Evolutionary conservation across 257 asterid genomes (phyloP).

Genomic region (Nicotiana sylvestris): DNA sequence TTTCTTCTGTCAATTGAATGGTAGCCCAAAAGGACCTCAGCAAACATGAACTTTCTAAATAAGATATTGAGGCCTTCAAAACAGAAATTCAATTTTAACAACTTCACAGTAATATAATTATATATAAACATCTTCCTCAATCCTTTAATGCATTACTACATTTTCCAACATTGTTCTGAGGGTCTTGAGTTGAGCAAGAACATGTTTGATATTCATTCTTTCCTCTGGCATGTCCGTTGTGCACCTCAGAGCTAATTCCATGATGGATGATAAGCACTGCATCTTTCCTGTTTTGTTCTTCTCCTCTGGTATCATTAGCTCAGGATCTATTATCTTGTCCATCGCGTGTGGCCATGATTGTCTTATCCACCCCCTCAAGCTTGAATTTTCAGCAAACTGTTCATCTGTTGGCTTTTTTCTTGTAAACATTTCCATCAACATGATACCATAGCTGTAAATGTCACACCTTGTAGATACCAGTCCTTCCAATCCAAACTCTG

Average conservation of each 20-base stretch:
- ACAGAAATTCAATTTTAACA: neutral
- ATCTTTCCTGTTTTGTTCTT: neutral
- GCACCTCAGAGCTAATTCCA: slow-evolving; percentile 39
- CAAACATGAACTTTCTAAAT: neutral
- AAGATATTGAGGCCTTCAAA: neutral
- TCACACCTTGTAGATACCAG: slow-evolving; percentile 38
- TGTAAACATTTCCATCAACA: slow-evolving; percentile 41
- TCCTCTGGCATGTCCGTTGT: slow-evolving; percentile 24
- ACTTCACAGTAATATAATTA: neutral
- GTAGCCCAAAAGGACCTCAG: neutral
- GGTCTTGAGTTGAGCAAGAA: slow-evolving; percentile 19
- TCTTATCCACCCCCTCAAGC: slow-evolving; percentile 30
- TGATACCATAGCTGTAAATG: slow-evolving; percentile 37
- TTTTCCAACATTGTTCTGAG: slow-evolving; percentile 14
- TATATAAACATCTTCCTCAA: neutral
- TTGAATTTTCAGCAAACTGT: slow-evolving; percentile 21
- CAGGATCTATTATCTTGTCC: slow-evolving; percentile 21
- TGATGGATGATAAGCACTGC: slow-evolving; percentile 16
- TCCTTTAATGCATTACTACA: neutral
- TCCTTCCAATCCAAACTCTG: slow-evolving; percentile 49
- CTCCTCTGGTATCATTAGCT: slow-evolving; percentile 11
- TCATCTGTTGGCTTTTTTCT: slow-evolving; percentile 32
- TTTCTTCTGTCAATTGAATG: neutral
- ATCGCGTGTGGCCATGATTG: slow-evolving; percentile 11
- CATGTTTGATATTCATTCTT: slow-evolving; percentile 32